phyloP scores from a whole-genome alignment of 306 rosid genomes.

The Prunus davidiana region DNA sequence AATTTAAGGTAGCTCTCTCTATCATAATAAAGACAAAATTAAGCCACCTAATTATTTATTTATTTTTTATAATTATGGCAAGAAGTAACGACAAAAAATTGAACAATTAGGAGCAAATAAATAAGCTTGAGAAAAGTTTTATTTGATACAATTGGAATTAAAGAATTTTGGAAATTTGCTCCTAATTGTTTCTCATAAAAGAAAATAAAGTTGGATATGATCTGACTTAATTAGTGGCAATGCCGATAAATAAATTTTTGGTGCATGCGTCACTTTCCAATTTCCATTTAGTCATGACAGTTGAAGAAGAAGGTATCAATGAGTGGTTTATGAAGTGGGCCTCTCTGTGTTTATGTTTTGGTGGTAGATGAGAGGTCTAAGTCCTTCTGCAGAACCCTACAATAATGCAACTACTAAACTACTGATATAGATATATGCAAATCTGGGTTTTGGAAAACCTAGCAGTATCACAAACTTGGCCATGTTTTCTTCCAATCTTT shows the following conservation, averaged over 20 bases:
- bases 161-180: slow-evolving; percentile 3
- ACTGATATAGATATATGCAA: slow-evolving; percentile 1
- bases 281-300: slow-evolving; percentile 37
- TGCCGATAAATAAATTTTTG: background rate
- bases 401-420: slow-evolving; percentile 30
- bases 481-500: background rate
- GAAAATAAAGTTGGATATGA: slow-evolving; percentile 20
- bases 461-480: background rate
- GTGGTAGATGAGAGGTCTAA: slow-evolving; percentile 46
- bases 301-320: slow-evolving; percentile 40
- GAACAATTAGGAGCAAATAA: too few relatives aligned
- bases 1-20: too few relatives aligned
- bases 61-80: too few relatives aligned
- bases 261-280: slow-evolving; percentile 6
- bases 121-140: background rate
- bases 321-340: slow-evolving; percentile 30
- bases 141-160: background rate
- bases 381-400: slow-evolving; percentile 38
- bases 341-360: slow-evolving; percentile 21
- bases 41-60: too few relatives aligned
- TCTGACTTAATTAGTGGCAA: background rate
- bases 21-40: background rate
- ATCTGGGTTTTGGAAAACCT: slow-evolving; percentile 17
- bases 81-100: too few relatives aligned
- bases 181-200: background rate